phyloP scores from a whole-genome alignment of 1,284 basidiomycete genomes.

The Phenoliferia sp. region DNA sequence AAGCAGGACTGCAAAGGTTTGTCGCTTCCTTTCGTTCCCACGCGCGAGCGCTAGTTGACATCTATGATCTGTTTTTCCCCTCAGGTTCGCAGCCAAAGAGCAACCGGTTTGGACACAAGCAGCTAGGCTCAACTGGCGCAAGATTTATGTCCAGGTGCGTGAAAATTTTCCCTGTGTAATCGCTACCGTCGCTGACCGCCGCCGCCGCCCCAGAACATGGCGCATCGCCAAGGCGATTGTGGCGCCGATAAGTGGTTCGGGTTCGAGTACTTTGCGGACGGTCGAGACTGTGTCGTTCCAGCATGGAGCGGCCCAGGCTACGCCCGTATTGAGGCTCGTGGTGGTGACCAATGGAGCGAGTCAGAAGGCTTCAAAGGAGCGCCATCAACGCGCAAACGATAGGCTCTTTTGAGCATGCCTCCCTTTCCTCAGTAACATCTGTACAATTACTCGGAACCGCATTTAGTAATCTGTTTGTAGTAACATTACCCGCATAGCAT shows the following conservation, averaged over 20 bases:
- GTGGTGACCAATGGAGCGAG: neutral
- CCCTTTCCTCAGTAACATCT: too few species aligned
- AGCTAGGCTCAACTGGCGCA: conserved; percentile 30
- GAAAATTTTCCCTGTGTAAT: neutral
- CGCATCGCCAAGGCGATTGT: conserved; percentile 19
- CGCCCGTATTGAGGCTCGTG: conserved; percentile 1
- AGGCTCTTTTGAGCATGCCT: too few species aligned
- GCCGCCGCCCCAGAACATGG: conserved; percentile 23
- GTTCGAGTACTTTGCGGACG: conserved; percentile 32
- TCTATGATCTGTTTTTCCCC: neutral
- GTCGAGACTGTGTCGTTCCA: conserved; percentile 28
- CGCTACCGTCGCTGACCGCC: too few species aligned
- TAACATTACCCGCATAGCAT: too few species aligned
- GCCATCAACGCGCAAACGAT: too few species aligned
- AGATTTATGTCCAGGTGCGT: conserved; percentile 29
- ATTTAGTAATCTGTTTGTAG: too few species aligned
- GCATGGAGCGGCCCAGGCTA: conserved; percentile 32
- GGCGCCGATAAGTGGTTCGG: conserved; percentile 31
- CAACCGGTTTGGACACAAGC: conserved; percentile 35
- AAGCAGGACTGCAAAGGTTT: conserved; percentile 24
- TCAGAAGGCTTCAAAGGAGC: neutral
- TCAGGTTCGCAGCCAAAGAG: conserved; percentile 33
- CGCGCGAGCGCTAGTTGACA: neutral
- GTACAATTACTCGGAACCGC: too few species aligned
- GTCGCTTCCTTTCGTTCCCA: neutral